These are phyloP conservation scores for Coffea canephora DNA, from an alignment of 257 asterid species.

Conservation along the genomic window DNA sequence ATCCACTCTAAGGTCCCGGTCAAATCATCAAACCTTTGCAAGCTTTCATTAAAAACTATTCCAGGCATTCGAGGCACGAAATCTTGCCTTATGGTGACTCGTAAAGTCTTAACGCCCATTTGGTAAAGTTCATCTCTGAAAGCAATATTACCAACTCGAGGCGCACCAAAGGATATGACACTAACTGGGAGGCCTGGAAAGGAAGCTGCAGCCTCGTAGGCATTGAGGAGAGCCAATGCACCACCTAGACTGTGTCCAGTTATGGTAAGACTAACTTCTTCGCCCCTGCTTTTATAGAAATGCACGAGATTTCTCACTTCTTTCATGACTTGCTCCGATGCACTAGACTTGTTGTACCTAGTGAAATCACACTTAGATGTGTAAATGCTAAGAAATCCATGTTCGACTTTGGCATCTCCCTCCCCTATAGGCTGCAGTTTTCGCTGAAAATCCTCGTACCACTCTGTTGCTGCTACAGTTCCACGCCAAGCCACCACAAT, in stretches of 20 bases:
- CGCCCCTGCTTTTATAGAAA: conserved; percentile 37
- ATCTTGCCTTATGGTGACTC: conserved; percentile 61
- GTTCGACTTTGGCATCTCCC: conserved; percentile 64
- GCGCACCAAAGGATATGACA: conserved; percentile 69
- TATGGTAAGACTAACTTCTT: conserved; percentile 63
- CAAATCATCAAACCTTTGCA: conserved; percentile 63
- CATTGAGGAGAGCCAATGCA: conserved; percentile 64
- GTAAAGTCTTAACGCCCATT: conserved; percentile 56
- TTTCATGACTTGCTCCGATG: conserved; percentile 70
- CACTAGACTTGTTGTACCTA: conserved; percentile 69
- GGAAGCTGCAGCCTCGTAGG: conserved; percentile 65
- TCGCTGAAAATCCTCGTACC: conserved; percentile 73
- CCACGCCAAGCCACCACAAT: conserved; percentile 82
- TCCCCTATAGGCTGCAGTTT: conserved; percentile 56
- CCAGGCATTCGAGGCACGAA: conserved; percentile 75
- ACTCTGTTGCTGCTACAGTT: conserved; percentile 66
- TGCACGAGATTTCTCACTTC: conserved; percentile 40
- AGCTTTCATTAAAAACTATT: conserved; percentile 60
- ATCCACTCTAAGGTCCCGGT: conserved; percentile 82
- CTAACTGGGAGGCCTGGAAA: conserved; percentile 50
- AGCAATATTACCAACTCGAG: conserved; percentile 76
- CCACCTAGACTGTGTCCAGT: conserved; percentile 85
- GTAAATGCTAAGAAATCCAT: conserved; percentile 74
- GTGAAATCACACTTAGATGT: conserved; percentile 51
- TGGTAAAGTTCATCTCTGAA: conserved; percentile 69